Base-by-base conservation (phyloP, 139 green algal species). In the Picochlorum costavermella region DNA sequence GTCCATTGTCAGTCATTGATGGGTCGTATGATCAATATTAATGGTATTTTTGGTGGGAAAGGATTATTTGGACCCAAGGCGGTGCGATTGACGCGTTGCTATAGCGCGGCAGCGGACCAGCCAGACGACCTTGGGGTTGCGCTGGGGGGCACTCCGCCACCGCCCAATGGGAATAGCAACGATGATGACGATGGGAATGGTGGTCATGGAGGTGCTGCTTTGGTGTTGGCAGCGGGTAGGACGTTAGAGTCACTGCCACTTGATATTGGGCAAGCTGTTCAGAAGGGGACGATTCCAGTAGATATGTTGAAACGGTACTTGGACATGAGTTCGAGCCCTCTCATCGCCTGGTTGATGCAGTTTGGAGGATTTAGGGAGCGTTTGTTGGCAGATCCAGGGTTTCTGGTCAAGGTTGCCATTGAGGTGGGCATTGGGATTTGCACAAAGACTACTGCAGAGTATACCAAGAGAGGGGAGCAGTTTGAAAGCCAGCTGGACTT, bases 361-460 rank as follows among this genome's bases (percentile, higher is more conserved):
- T 31, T 66, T 55, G 45, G 9, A 74, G 92, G 93, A 29, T 95
- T 96, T 74, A 77, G 90, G 5, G 91, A 97, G 71, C 83, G 91
- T 6, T 71, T 98, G 49, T 73, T 98, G 68, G 91, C 85, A 1
- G 92, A 98, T 70, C 86, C 92, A 28, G 72, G 67, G 43, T 98
- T 98, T 65, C 62, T 91, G 44, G 73, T 92, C 66, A 98, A 98
- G 78, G 75, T 96, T 40, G 72, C 53, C 36, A 79, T 79, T 6
- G 72, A 90, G 78, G 84, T 86, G 29, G 92, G 92, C 70, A 96
- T 98, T 67, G 92, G 92, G 40, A 76, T 98, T 1, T 83, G 78
- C 71, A 95, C 87, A 31, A 98, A 98, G 84, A 68, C 76, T 20
- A 84, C 81, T 4, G 92, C 92, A n/a, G 92, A 98, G 80, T 89